Conservation (phyloP, 768 basidiomycete species). For the Russula virescens region DNA sequence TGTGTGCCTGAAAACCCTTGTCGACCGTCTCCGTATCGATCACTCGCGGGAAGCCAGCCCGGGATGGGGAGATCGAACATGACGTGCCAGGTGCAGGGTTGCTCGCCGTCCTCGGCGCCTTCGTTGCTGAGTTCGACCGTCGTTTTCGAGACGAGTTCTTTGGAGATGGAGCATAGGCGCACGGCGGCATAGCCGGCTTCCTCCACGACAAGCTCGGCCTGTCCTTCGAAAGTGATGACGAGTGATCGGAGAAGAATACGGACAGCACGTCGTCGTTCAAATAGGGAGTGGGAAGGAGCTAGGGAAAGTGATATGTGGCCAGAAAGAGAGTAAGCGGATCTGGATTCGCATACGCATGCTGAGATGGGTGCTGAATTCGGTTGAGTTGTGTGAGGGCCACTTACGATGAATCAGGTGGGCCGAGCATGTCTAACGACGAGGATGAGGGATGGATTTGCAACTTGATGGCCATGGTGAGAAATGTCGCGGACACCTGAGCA, state of each 20-base stretch:
- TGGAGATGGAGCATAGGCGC: slow-evolving; percentile 62
- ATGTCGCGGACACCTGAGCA: background rate
- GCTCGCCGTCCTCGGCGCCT: slow-evolving; percentile 50
- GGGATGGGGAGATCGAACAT: slow-evolving; percentile 81
- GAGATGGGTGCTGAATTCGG: slow-evolving; percentile 1
- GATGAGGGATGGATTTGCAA: slow-evolving; percentile 58
- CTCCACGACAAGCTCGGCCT: slow-evolving; percentile 65
- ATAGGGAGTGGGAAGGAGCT: slow-evolving; percentile 49
- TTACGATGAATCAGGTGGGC: slow-evolving; percentile 59
- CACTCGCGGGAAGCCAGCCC: slow-evolving; percentile 77
- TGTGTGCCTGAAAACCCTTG: slow-evolving; percentile 48
- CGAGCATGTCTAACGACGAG: slow-evolving; percentile 60
- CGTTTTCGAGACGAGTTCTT: slow-evolving; percentile 51
- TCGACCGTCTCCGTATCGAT: slow-evolving; percentile 37
- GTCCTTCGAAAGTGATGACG: slow-evolving; percentile 76
- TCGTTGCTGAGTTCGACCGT: slow-evolving; percentile 60
- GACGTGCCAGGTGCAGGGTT: slow-evolving; percentile 65
- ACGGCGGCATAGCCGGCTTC: slow-evolving; percentile 60
- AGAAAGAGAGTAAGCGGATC: slow-evolving; percentile 82
- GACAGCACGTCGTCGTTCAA: slow-evolving; percentile 46
- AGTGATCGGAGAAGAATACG: slow-evolving; percentile 63
- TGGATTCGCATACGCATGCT: slow-evolving; percentile 29
- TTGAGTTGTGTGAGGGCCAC: slow-evolving; percentile 29
- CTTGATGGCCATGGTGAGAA: slow-evolving; percentile 54
- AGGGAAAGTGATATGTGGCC: slow-evolving; percentile 70